Conservation (phyloP, 208 protist genomes). For the Leptomonas pyrrhocoris region DNA sequence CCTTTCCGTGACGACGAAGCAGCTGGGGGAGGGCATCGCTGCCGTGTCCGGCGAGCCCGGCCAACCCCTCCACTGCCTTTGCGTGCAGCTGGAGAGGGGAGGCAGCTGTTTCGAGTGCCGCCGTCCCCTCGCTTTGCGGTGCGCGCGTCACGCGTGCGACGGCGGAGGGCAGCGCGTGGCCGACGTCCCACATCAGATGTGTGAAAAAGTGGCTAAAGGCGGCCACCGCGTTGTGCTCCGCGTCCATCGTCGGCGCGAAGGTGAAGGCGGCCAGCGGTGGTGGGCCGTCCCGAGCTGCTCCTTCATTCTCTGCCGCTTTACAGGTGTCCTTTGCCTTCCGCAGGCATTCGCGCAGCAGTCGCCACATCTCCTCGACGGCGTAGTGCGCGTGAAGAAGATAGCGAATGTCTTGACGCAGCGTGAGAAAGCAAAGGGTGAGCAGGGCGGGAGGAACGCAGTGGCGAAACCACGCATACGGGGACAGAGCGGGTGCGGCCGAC, state of each 20-base stretch:
- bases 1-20: background rate
- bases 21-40: background rate
- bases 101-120: no score
- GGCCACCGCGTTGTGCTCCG: slow-evolving; percentile 10
- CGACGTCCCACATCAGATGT: slow-evolving; percentile 22
- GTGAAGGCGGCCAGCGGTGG: background rate
- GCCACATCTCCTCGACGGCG: slow-evolving; percentile 29
- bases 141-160: background rate
- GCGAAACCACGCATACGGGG: slow-evolving; percentile 22
- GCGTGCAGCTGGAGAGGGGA: background rate
- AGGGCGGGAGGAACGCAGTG: slow-evolving; percentile 3
- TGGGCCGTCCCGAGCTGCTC: background rate
- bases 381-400: slow-evolving; percentile 31
- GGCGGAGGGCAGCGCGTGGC: slow-evolving; percentile 18
- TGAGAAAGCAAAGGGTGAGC: slow-evolving; percentile 22
- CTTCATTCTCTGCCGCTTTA: background rate
- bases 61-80: slow-evolving; percentile 1
- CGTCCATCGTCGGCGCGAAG: slow-evolving; percentile 16
- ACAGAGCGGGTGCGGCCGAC: background rate
- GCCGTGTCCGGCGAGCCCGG: background rate
- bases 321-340: background rate
- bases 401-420: slow-evolving; percentile 22
- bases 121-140: no score
- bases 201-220: slow-evolving; percentile 27
- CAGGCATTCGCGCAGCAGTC: slow-evolving; percentile 16